These are phyloP conservation scores for Apiospora sp. DNA, from an alignment of 2,329 filamentous ascomycete genomes.

Conservation along the genomic window DNA sequence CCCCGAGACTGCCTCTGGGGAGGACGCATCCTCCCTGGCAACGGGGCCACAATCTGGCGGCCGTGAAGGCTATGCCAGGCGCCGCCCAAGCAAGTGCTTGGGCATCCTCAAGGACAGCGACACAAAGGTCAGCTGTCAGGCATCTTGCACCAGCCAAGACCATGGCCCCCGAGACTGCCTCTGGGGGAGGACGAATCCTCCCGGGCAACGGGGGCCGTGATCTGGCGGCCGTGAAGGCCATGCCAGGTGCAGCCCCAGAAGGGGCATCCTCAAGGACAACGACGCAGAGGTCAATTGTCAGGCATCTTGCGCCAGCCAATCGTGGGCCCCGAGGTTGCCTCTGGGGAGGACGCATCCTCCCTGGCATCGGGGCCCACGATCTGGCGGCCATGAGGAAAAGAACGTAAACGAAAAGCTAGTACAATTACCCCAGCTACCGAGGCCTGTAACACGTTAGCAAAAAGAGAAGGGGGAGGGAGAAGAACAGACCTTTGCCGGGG, in stretches of 20 bases:
- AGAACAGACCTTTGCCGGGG: not conserved
- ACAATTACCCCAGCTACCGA: conserved; percentile 3
- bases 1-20: not conserved
- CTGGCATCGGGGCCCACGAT: not conserved
- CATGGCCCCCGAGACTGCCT: not conserved
- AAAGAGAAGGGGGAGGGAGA: not conserved
- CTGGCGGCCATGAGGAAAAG: not conserved
- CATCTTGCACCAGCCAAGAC: not conserved
- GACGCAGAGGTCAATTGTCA: not conserved
- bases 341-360: conserved; percentile 1
- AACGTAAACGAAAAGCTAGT: not conserved
- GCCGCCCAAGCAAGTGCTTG: too few species aligned
- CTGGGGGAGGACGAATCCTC: not conserved
- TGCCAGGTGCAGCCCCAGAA: not conserved
- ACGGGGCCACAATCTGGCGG: not conserved
- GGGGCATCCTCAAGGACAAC: not conserved
- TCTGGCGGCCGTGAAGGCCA: not conserved
- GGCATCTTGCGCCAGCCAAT: not conserved
- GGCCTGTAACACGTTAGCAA: not conserved
- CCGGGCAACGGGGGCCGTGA: not conserved
- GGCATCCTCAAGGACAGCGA: not conserved
- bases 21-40: not conserved
- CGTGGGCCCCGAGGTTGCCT: not conserved
- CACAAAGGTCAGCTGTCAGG: not conserved
- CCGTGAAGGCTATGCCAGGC: not conserved